A percentile compares a stretch with the other conserved stretches of the same genome.
Evolutionary conservation across 345 rosid species (phyloP).

Genomic region (Erucastrum elatum): DNA sequence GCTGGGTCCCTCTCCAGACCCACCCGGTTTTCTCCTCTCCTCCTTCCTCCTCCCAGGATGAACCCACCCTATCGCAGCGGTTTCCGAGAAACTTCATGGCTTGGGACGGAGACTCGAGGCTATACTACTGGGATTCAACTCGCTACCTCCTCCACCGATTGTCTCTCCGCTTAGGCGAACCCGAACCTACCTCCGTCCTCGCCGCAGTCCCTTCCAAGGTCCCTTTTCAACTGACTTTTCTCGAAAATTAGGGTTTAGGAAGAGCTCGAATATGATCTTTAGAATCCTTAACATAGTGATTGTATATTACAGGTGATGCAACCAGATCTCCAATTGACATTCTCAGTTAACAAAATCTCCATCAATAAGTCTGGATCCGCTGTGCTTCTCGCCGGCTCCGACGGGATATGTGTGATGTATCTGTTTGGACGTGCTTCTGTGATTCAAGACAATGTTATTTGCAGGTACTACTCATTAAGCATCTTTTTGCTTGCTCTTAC

Average conservation of each 20-base stretch:
- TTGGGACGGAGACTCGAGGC: conserved; percentile 86
- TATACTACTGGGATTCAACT: conserved; percentile 72
- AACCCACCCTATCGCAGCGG: conserved; percentile 21
- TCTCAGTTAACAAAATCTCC: conserved; percentile 65
- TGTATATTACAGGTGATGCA: conserved; percentile 56
- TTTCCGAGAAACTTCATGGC: conserved; percentile 61
- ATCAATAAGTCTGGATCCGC: conserved; percentile 85
- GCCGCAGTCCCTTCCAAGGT: conserved; percentile 88
- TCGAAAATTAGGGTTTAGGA: conserved; percentile 12
- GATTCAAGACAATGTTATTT: conserved; percentile 51
- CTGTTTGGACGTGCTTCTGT: conserved; percentile 72
- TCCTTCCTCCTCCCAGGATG: conserved; percentile 23
- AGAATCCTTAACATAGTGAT: neutral
- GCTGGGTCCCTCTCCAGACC: conserved; percentile 73
- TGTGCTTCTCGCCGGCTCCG: conserved; percentile 61
- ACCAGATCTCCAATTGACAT: conserved; percentile 56
- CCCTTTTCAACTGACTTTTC: neutral
- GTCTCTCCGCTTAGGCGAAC: conserved; percentile 83
- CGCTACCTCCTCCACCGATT: conserved; percentile 68
- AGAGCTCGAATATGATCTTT: neutral
- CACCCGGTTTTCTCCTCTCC: conserved; percentile 65
- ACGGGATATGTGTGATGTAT: conserved; percentile 67
- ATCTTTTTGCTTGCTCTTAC: neutral
- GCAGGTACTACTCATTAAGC: conserved; percentile 56
- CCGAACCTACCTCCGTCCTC: conserved; percentile 71